phyloP scores from a whole-genome alignment of 306 rosid species.

The barrel medic (Medicago truncatula) region MtrunA17r5.0-ANR NC_053047.1:38660001-38660500 shows the following conservation, averaged over 20 bases:
- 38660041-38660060: not conserved
- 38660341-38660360: too few relatives aligned
- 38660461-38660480: constrained; percentile 35
- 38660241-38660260: constrained; percentile 6
- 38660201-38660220: constrained; percentile 19
- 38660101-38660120: not conserved
- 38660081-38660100: not conserved
- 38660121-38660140: not conserved
- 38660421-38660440: too few relatives aligned
- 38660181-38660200: not conserved
- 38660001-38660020: not conserved
- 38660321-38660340: too few relatives aligned
- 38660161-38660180: too few relatives aligned
- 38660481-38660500: constrained; percentile 15
- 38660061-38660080: not conserved
- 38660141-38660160: too few relatives aligned
- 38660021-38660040: not conserved
- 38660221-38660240: not conserved
- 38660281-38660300: too few relatives aligned
- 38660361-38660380: too few relatives aligned
- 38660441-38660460: not conserved
- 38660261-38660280: too few relatives aligned
- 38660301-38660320: too few relatives aligned
- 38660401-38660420: too few relatives aligned
- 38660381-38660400: too few relatives aligned